Percentiles rank a stretch among this genome's conserved stretches.
Evolutionary conservation across 805 yeast genomes (phyloP).

Genomic region (Myxozyma udenii): DNA sequence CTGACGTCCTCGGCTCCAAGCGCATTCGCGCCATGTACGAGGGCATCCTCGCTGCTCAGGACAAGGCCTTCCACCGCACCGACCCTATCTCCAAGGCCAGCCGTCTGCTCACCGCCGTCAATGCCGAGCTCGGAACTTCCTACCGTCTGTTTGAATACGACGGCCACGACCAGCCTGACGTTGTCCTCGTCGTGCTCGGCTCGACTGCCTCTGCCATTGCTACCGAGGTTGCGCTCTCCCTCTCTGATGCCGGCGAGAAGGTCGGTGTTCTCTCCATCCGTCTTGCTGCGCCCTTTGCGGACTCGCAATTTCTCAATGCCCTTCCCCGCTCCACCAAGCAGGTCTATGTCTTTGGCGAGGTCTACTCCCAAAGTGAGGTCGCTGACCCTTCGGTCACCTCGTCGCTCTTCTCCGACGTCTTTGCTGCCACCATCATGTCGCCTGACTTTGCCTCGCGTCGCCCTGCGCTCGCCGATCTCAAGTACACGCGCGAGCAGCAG

Average conservation of each 20-base stretch:
- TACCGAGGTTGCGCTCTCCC: conserved; percentile 43
- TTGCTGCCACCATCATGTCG: conserved; percentile 60
- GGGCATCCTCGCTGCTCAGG: conserved; percentile 7
- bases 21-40: conserved; percentile 29
- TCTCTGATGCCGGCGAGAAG: conserved; percentile 39
- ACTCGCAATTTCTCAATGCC: conserved; percentile 53
- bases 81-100: conserved; percentile 25
- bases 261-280: conserved; percentile 70
- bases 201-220: conserved; percentile 61
- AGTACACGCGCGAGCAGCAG: conserved; percentile 33
- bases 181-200: conserved; percentile 82
- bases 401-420: conserved; percentile 63
- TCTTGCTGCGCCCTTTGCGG: conserved; percentile 76
- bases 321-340: conserved; percentile 59
- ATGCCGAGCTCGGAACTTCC: conserved; percentile 51
- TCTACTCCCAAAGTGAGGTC: conserved; percentile 37
- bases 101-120: conserved; percentile 47
- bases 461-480: conserved; percentile 35
- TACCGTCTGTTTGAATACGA: conserved; percentile 65
- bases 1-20: conserved; percentile 41
- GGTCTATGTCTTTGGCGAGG: conserved; percentile 68
- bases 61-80: conserved; percentile 13
- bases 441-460: conserved; percentile 31
- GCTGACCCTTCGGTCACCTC: conserved; percentile 41
- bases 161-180: conserved; percentile 61